Evolutionary conservation across 148 eudicot genomes (phyloP), one percentile per base, ranked within the genome.

Genomic region (Cornus florida): DNA sequence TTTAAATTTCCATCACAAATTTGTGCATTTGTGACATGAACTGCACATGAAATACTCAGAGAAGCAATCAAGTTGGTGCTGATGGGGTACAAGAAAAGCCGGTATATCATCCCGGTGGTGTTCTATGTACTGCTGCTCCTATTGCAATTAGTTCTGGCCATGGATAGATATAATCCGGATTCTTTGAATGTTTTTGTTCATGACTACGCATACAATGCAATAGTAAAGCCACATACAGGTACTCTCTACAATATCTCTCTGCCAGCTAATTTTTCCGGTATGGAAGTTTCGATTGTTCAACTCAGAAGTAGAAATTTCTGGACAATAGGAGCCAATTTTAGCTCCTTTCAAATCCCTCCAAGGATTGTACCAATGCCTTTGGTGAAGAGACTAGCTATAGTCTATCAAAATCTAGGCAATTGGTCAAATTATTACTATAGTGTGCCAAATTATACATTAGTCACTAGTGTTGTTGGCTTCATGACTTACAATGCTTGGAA

Each of bases 331-430:
- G 85, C 81, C 2, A 92, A 87, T 39, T 81, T 80, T 7, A 82
- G 90, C 71, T 84, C 71, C 38, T 75, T 95, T 65, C 72, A 82
- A 7, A 83, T 95, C 65, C 97, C 97, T n/a, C 83, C 91, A 7
- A 77, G 77, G 56, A 75, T 77, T 12, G 33, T 81, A 48, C 87
- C 92, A 48, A 10, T 64, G 31, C 97, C 94, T 19, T 85, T 75
- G 76, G 87, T 80, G 9, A 88, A 60, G 43, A 88, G 96, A 80
- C 48, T 93, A 17, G 91, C 82, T 57, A 41, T 95, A 5, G 76
- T 91, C 66, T 89, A 82, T 83, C 93, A 88, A 74, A 87, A 91
- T 38, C 82, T 95, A 2, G 93, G 96, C 28, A 95, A 91, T 81
- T 87, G 81, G 86, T 95, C 98, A 35, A 70, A 87, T 14, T 71